Percentiles rank a stretch among this genome's conserved stretches.
phyloP scores from a whole-genome alignment of 1,284 basidiomycete genomes.

The Melampsora americana region DNA sequence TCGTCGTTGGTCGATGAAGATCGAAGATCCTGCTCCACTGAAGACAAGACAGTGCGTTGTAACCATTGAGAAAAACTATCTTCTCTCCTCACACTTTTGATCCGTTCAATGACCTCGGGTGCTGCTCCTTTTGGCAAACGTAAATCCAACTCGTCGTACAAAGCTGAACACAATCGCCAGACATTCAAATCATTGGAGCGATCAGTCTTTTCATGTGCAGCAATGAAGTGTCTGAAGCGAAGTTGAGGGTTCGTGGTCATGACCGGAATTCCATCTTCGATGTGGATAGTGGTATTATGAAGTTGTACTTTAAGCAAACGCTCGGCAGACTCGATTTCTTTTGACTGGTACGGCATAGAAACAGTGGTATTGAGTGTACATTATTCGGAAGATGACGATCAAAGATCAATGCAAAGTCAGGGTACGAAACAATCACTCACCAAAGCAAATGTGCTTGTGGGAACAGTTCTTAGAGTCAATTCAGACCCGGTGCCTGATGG shows the following conservation, averaged over 20 bases:
- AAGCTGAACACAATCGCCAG: constrained; percentile 81
- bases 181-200: constrained; percentile 71
- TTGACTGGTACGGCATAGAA: constrained; percentile 50
- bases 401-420: constrained; percentile 59
- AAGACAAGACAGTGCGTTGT: constrained; percentile 67
- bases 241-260: constrained; percentile 63
- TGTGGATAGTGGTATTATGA: constrained; percentile 65
- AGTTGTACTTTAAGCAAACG: constrained; percentile 77
- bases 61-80: constrained; percentile 82
- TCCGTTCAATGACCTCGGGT: constrained; percentile 63
- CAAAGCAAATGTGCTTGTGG: constrained; percentile 38
- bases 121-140: constrained; percentile 63
- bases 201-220: constrained; percentile 71
- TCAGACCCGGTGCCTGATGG: not conserved
- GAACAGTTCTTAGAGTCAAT: not conserved
- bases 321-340: constrained; percentile 59
- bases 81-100: constrained; percentile 69
- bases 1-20: constrained; percentile 48
- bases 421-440: constrained; percentile 42
- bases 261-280: constrained; percentile 61
- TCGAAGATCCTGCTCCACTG: constrained; percentile 73
- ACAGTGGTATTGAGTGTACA: constrained; percentile 29
- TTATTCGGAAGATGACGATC: constrained; percentile 48
- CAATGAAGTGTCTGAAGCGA: constrained; percentile 73
- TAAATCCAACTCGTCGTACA: constrained; percentile 77